Base-by-base conservation (phyloP, 768 basidiomycete genomes). In the Amanita fuliginea region DNA sequence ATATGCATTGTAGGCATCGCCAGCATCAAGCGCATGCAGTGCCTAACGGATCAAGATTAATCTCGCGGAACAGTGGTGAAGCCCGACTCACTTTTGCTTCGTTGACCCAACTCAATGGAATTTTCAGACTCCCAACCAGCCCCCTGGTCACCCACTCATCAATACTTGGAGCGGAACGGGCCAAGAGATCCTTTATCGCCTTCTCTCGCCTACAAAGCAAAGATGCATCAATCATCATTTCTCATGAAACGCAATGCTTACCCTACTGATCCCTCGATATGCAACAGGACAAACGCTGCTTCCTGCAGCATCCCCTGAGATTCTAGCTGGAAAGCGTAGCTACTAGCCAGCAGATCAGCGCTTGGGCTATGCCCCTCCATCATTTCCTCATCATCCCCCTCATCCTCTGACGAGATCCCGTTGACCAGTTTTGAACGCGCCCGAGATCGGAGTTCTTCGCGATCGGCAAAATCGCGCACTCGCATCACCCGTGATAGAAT, bases 251-350 rank as follows among this genome's bases (percentile, higher is more conserved):
- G 81, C 78, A 56, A 16, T 10, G 64, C 84, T 52, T 57, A 94
- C 94, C 88, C 85, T 19, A 73, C 70, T 14, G 81, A 74, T 18
- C 83, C 80, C 61, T 95, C 88, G 8, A 98, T 67, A 62, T 97
- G 93, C 48, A 98, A 68, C 51, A 96, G 67, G 3, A 97, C 89
- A 59, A 98, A 97, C 2, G 78, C 75, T 4, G 92, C 86, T 64
- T 91, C 87, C 58, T 89, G 83, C 57, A 94, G 76, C 74, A 85
- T 72, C 14, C 83, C 91, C 50, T 77, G 66, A 46, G 74, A 73
- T 66, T 97, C 95, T 53, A 99, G 67, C 62, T 96, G 89, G 43
- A 78, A 72, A 0, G 94, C 94, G 61, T 95, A 99, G 48, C 77
- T 79, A 54, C 79, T 83, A 6, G 92, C 83, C 22, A 98, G 65